These are phyloP conservation scores for Lupinus albus DNA, from an alignment of 306 rosid species.

Conservation along the genomic window DNA sequence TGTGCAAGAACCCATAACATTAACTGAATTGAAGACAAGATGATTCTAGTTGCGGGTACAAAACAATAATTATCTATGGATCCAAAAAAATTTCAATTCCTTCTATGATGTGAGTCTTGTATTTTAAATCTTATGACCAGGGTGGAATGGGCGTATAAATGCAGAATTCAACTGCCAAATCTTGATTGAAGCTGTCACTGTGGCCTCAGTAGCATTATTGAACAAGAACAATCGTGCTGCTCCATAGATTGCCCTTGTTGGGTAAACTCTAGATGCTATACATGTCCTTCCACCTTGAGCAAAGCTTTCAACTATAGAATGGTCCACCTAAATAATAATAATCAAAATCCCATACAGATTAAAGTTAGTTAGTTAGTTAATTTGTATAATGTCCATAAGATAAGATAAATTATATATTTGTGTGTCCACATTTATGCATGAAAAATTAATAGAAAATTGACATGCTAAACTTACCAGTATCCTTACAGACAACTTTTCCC, in stretches of 20 bases:
- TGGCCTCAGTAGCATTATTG: constrained; percentile 78
- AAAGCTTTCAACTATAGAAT: constrained; percentile 86
- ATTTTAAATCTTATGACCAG: constrained; percentile 33
- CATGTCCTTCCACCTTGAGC: constrained; percentile 90
- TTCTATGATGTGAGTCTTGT: background rate
- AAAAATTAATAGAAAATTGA: constrained; percentile 8
- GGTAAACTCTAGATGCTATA: constrained; percentile 77
- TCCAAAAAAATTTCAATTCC: background rate
- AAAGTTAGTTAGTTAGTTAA: background rate
- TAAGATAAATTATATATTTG: background rate
- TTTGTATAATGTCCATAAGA: background rate
- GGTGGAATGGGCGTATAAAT: constrained; percentile 71
- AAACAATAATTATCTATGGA: background rate
- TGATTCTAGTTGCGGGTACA: background rate
- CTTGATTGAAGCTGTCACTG: constrained; percentile 65
- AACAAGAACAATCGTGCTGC: constrained; percentile 73
- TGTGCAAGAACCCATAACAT: constrained; percentile 13
- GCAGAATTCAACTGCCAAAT: constrained; percentile 98
- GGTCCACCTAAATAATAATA: constrained; percentile 69
- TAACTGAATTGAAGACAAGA: background rate
- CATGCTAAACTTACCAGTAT: constrained; percentile 59
- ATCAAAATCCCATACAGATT: background rate
- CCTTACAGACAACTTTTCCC: constrained; percentile 68
- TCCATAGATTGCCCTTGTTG: constrained; percentile 87
- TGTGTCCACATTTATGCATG: background rate